A percentile compares a stretch with the other conserved stretches of the same genome.
Conservation (phyloP, 2,329 filamentous ascomycete genomes). For the Phialocephala subalpina region DNA sequence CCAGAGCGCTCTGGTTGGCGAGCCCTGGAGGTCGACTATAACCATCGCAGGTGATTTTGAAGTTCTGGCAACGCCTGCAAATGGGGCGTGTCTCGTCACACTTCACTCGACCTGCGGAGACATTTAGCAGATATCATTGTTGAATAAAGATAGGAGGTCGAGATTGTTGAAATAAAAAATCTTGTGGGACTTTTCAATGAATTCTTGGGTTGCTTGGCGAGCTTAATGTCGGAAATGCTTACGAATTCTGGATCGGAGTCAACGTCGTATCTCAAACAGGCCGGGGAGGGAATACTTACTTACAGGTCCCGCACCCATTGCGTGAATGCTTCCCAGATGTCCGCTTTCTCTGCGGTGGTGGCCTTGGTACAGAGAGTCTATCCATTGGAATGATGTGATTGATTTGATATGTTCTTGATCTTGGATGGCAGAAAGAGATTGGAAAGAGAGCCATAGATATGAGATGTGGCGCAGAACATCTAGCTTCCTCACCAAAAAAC, state of each 20-base stretch:
- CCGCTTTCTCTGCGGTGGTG: constrained; percentile 12
- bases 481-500: background rate
- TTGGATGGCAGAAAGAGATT: background rate
- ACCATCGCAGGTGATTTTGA: constrained; percentile 25
- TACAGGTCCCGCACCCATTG: constrained; percentile 24
- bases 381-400: background rate
- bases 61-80: constrained; percentile 23
- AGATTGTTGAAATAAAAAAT: too few relatives aligned
- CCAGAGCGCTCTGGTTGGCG: background rate
- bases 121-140: background rate
- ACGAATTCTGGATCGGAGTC: constrained; percentile 18
- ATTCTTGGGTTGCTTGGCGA: too few relatives aligned
- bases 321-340: constrained; percentile 20
- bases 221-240: background rate
- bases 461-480: background rate
- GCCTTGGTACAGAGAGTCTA: background rate
- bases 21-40: constrained; percentile 15
- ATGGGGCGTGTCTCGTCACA: constrained; percentile 29
- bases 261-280: background rate
- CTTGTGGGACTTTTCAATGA: too few relatives aligned
- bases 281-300: constrained; percentile 9
- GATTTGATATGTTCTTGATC: background rate
- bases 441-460: background rate
- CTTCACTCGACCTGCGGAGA: constrained; percentile 23
- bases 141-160: too few relatives aligned